Percentiles rank a stretch among this genome's conserved stretches.
These are phyloP conservation scores for Colletotrichum endophyticum DNA, from an alignment of 2,329 filamentous ascomycete species.

Conservation along the genomic window DNA sequence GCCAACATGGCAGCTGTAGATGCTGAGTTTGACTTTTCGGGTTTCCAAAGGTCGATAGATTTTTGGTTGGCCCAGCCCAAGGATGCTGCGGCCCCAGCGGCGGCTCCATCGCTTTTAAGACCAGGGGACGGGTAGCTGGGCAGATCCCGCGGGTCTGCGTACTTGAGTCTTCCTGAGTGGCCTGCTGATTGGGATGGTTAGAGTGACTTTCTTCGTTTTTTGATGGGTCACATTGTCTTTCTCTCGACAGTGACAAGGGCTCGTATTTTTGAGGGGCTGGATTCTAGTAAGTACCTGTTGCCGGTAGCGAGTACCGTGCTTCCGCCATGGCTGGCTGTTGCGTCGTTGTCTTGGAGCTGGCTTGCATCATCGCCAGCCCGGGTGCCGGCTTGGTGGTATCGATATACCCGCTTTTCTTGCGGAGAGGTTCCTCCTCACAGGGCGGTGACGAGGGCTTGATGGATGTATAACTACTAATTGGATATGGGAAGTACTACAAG, in stretches of 20 bases:
- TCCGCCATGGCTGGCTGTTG: slow-evolving; percentile 17
- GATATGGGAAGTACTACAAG: background rate
- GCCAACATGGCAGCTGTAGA: slow-evolving; percentile 45
- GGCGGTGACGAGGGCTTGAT: background rate
- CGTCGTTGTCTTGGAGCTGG: slow-evolving; percentile 17
- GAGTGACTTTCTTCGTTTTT: background rate
- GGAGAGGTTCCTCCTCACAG: background rate
- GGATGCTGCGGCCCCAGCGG: slow-evolving; percentile 76
- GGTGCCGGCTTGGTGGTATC: slow-evolving; percentile 16
- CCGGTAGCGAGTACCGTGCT: slow-evolving; percentile 16
- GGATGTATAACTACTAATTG: background rate
- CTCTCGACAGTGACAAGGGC: background rate
- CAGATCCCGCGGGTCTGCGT: slow-evolving; percentile 74
- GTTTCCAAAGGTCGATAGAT: slow-evolving; percentile 69
- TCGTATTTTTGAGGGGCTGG: slow-evolving; percentile 6
- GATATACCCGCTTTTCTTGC: background rate
- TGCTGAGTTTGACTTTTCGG: slow-evolving; percentile 59
- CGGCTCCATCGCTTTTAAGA: slow-evolving; percentile 59
- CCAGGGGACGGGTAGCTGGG: slow-evolving; percentile 76
- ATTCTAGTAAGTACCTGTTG: slow-evolving; percentile 18
- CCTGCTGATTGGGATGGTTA: background rate
- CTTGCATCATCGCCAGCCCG: slow-evolving; percentile 17
- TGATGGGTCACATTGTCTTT: background rate
- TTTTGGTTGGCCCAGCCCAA: slow-evolving; percentile 76
- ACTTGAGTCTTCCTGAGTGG: slow-evolving; percentile 60